Base-by-base conservation (phyloP, 805 yeast genomes). In the Candida easanensis region DNA sequence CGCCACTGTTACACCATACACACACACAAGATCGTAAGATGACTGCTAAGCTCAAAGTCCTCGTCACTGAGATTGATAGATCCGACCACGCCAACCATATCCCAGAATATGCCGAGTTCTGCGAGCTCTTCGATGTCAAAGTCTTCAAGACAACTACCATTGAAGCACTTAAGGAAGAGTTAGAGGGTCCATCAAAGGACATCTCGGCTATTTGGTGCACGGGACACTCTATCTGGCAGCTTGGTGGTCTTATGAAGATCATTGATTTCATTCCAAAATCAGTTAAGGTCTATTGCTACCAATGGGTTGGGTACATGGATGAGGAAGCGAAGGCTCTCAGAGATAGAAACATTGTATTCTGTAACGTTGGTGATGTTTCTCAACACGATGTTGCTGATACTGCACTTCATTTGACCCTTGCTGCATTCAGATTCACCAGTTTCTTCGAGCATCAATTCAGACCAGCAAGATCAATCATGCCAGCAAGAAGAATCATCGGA, bases 351-450 rank as follows among this genome's bases (percentile, higher is more conserved):
- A 76, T 86, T 23, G 54, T 64, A n/a, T 68, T 86, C 49, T 77
- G 86, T 49, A 82, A 86, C 58, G 81, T 80, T 44, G 76, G 86
- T 46, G 65, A 75, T 14, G 69, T 45, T 18, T 43, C 46, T n/a
- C 43, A 38, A 32, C 76, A 70, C 30, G 82, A 84, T 13, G 95
- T 86, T 20, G 85, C 90, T 3, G 93, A 86, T 50, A 64, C 80
- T 42, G 90, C 82, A 3, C 63, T 84, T 33, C 74, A 68, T 54
- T 70, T 81, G 52, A 67, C 84, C 0, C 58, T 85, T 44, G 71
- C 78, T 34, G 72, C 79, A 28, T 82, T 81, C 65, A 70, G 93
- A 48, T 70, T 74, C 58, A 75, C 77, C 50, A 61, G 69, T 2
- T 60, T 71, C 37, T 75, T 77, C 57, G 76, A 75, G 50, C 58